A percentile compares a stretch with the other conserved stretches of the same genome.
phyloP scores from a whole-genome alignment of 2,329 filamentous ascomycete species.

The Thermomyces lanuginosus region DNA sequence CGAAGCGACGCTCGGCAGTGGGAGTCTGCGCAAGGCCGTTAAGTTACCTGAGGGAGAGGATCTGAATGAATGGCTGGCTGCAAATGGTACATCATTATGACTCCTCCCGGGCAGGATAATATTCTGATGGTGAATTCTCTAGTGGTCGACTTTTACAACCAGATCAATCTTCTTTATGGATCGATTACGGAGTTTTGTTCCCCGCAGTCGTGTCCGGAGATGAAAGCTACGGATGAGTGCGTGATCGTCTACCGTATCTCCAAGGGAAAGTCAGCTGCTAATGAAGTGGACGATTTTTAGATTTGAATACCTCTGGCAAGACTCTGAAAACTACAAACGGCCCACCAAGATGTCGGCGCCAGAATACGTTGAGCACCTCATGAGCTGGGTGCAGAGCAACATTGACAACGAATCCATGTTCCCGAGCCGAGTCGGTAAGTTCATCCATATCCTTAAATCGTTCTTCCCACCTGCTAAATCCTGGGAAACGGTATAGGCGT shows the following conservation, averaged over 20 bases:
- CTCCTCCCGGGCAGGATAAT: slow-evolving; percentile 12
- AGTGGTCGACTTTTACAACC: slow-evolving; percentile 99
- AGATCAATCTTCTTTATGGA: slow-evolving; percentile 96
- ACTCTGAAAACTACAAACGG: slow-evolving; percentile 80
- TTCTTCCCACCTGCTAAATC: slow-evolving; percentile 4
- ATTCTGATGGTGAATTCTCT: slow-evolving; percentile 4
- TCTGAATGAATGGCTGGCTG: slow-evolving; percentile 92
- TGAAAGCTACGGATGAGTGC: slow-evolving; percentile 99
- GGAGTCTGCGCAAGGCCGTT: slow-evolving; percentile 87
- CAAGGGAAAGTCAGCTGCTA: slow-evolving; percentile 3
- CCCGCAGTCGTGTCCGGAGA: slow-evolving; percentile 89
- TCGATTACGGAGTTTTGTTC: slow-evolving; percentile 99
- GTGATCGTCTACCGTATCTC: slow-evolving; percentile 11
- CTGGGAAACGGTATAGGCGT: slow-evolving; percentile 43
- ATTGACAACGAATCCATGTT: slow-evolving; percentile 93
- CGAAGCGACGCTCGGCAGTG: slow-evolving; percentile 87
- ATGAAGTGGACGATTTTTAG: slow-evolving; percentile 32
- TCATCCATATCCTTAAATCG: not conserved
- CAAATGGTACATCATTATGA: slow-evolving; percentile 52
- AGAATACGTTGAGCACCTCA: slow-evolving; percentile 93
- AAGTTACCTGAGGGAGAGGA: slow-evolving; percentile 95
- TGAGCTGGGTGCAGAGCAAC: slow-evolving; percentile 89
- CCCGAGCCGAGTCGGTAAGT: slow-evolving; percentile 70
- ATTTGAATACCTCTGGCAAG: slow-evolving; percentile 99
- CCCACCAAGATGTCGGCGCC: slow-evolving; percentile 97